A percentile compares a stretch with the other conserved stretches of the same genome.
These are phyloP conservation scores for Naematelia encephala DNA, from an alignment of 768 basidiomycete species.

Conservation along the genomic window DNA sequence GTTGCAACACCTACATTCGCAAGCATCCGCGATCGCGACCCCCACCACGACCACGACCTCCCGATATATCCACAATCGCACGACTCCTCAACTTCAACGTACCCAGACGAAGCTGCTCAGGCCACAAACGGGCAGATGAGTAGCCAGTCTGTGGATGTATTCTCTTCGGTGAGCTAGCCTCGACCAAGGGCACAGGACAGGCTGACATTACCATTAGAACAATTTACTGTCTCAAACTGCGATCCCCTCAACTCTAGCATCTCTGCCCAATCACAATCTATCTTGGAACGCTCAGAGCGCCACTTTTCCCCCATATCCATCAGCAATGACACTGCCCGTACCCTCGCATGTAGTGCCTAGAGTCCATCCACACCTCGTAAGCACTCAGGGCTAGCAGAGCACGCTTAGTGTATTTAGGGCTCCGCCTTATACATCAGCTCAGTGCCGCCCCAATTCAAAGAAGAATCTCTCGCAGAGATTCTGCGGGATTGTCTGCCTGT, in stretches of 20 bases:
- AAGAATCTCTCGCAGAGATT: slow-evolving; percentile 22
- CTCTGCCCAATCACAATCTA: background rate
- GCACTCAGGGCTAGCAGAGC: background rate
- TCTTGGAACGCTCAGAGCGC: background rate
- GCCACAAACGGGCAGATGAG: too few relatives aligned
- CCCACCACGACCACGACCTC: background rate
- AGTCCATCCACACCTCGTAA: background rate
- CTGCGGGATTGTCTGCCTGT: slow-evolving; percentile 31
- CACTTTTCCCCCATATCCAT: background rate
- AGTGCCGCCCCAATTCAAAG: slow-evolving; percentile 24
- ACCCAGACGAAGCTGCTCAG: too few relatives aligned
- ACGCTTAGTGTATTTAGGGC: background rate
- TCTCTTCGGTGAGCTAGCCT: too few relatives aligned
- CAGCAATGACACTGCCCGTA: background rate
- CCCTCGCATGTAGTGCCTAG: background rate
- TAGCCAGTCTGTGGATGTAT: too few relatives aligned
- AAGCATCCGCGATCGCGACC: background rate
- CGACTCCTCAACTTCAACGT: too few relatives aligned
- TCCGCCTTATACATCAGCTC: slow-evolving; percentile 19
- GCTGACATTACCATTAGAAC: background rate
- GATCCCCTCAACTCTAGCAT: background rate
- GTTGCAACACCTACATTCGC: background rate
- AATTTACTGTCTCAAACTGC: background rate
- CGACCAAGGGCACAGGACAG: too few relatives aligned
- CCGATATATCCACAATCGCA: too few relatives aligned